phyloP scores from a whole-genome alignment of 331 rosid genomes.

The Prunus yedoensis region DNA sequence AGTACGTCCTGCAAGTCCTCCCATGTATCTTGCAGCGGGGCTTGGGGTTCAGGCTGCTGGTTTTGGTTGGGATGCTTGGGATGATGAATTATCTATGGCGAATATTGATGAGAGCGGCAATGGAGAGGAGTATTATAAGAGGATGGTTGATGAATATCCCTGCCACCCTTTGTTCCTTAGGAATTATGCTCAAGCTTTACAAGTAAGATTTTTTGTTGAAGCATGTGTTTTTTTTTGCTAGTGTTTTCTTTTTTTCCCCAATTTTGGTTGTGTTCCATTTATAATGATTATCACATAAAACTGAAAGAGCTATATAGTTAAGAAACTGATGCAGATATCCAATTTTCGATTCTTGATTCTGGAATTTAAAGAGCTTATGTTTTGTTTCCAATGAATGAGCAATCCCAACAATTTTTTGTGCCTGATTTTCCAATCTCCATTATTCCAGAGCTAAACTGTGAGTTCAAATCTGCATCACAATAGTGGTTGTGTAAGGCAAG shows the following conservation, averaged over 20 bases:
- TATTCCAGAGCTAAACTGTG: background rate
- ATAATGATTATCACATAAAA: background rate
- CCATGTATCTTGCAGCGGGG: constrained; percentile 66
- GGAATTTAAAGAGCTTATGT: background rate
- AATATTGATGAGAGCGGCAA: constrained; percentile 37
- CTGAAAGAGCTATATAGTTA: background rate
- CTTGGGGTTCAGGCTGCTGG: constrained; percentile 51
- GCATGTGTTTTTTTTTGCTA: background rate
- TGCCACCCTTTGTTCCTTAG: constrained; percentile 60
- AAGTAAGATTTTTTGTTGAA: constrained; percentile 39
- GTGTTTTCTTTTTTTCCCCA: background rate
- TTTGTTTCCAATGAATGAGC: background rate
- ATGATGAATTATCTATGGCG: constrained; percentile 27
- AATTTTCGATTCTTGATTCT: background rate
- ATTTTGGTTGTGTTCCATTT: background rate
- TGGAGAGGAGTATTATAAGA: constrained; percentile 50
- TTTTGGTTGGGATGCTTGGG: constrained; percentile 23
- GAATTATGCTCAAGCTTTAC: constrained; percentile 62
- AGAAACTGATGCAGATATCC: background rate
- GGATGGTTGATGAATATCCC: constrained; percentile 60
- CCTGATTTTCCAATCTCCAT: background rate
- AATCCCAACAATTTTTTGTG: background rate
- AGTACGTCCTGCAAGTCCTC: constrained; percentile 52
- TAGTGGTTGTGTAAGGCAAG: background rate
- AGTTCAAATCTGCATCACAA: background rate